A percentile compares a stretch with the other conserved stretches of the same genome.
Conservation (phyloP, 352 stramenopile genomes). For the Phytophthora cryptogea region DNA sequence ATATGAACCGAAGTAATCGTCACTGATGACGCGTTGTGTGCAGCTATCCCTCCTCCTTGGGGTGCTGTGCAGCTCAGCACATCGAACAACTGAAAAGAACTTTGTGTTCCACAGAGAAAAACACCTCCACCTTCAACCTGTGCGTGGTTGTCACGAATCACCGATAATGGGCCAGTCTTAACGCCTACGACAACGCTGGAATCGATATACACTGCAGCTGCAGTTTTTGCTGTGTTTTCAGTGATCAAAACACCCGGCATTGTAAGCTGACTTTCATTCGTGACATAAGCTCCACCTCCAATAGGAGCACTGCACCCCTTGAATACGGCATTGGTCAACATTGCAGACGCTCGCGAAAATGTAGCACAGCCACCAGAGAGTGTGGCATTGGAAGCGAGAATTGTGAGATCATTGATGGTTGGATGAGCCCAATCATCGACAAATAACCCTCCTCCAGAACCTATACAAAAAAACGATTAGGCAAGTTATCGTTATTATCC, state of each 20-base stretch:
- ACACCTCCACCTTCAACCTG: slow-evolving; percentile 30
- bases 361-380: slow-evolving; percentile 32
- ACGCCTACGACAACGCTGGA: slow-evolving; percentile 26
- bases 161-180: slow-evolving; percentile 2
- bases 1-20: slow-evolving; percentile 24
- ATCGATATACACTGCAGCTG: slow-evolving; percentile 39
- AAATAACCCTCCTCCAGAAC: slow-evolving; percentile 39
- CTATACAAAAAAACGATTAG: slow-evolving; percentile 12
- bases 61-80: slow-evolving; percentile 32
- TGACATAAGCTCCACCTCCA: slow-evolving; percentile 36
- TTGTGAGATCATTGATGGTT: slow-evolving; percentile 20
- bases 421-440: slow-evolving; percentile 22
- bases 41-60: slow-evolving; percentile 32
- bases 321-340: slow-evolving; percentile 5
- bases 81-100: slow-evolving; percentile 24
- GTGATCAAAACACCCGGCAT: slow-evolving; percentile 10
- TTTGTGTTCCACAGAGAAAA: slow-evolving; percentile 32
- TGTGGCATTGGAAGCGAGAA: slow-evolving; percentile 21
- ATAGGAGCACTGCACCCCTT: slow-evolving; percentile 21
- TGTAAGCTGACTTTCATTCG: slow-evolving; percentile 19
- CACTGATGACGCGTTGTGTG: neutral
- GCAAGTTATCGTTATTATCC: neutral
- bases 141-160: slow-evolving; percentile 25
- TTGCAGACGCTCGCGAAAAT: slow-evolving; percentile 26
- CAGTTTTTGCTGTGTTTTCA: slow-evolving; percentile 22